Base-by-base conservation (phyloP, 768 basidiomycete genomes). In the Psilocybe subaeruginosa region DNA sequence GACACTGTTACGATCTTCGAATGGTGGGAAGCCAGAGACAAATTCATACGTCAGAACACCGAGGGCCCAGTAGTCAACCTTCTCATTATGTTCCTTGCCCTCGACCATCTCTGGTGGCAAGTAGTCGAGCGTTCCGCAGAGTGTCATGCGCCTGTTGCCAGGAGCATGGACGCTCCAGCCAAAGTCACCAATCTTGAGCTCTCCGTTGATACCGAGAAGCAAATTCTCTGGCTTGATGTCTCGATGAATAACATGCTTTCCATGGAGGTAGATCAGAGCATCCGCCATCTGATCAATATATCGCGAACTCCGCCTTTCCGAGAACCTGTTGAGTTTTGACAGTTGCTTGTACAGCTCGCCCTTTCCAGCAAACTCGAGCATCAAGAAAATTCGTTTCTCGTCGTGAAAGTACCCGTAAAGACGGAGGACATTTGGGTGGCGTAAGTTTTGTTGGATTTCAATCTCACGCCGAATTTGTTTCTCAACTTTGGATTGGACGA, bases 151-250 rank as follows among this genome's bases (percentile, higher is more conserved):
- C 48, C 95, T 79, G 71, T 95, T 93, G 1, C 93, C 87, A 0
- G 97, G 97, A 0, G 96, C 97, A 73, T 99, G 97, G 7, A 97
- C 95, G 68, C 91, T 94, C 97, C 97, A 99, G 8, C 97, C 97
- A 74, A 99, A 99, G 75, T 99, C 97, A 3, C 89, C 97, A 63
- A 99, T 97, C 82, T 99, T 99, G 68, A 99, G 80, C 72, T 99
- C 97, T 43, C 97, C 97, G 67, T 95, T 94, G 69, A 99, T 85
- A 9, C 96, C 96, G 11, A 99, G 80, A 33, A 99, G 82, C 52
- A 99, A 76, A 73, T 99, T 99, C 78, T 99, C 97, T 0, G 97
- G 97, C 75, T 99, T 99, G 78, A 99, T 99, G 69, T 99, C 97
- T 33, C 97, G 87, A 74, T 99, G 97, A 54, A 99, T 99, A 70